phyloP scores from a whole-genome alignment of 1,284 basidiomycete genomes.

The Boletus subluridellus region DNA sequence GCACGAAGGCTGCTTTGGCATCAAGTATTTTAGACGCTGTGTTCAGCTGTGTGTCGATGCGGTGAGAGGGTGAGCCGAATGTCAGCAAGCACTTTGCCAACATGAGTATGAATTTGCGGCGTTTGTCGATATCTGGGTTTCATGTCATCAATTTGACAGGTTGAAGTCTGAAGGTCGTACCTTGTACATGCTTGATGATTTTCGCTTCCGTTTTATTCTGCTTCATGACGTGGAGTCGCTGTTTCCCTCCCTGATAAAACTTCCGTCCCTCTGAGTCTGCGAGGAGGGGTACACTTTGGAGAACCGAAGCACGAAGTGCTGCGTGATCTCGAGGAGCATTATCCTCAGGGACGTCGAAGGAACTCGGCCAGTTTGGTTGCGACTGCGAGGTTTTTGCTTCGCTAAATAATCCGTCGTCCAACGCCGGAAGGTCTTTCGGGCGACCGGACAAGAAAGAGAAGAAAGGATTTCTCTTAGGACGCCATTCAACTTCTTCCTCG shows the following conservation, averaged over 20 bases:
- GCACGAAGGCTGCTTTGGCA: conserved; percentile 71
- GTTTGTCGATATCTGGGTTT: conserved; percentile 54
- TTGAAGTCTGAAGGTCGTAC: conserved; percentile 16
- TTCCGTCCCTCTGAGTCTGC: conserved; percentile 22
- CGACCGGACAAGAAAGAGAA: conserved; percentile 19
- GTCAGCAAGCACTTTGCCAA: conserved; percentile 77
- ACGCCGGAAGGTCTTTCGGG: conserved; percentile 9
- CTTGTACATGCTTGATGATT: conserved; percentile 37
- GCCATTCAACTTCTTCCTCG: conserved; percentile 7
- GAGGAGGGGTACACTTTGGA: background rate
- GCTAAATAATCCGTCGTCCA: conserved; percentile 29
- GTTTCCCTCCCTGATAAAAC: conserved; percentile 32
- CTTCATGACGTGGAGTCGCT: conserved; percentile 24
- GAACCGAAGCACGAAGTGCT: conserved; percentile 8
- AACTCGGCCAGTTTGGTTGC: conserved; percentile 26
- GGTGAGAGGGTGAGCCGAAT: conserved; percentile 84
- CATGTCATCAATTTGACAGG: background rate
- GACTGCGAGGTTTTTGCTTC: conserved; percentile 28
- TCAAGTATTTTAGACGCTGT: conserved; percentile 52
- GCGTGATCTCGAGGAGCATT: conserved; percentile 16
- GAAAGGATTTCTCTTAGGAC: conserved; percentile 5
- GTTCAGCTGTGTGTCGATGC: conserved; percentile 77
- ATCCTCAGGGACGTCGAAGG: conserved; percentile 24
- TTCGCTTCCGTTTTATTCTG: conserved; percentile 15
- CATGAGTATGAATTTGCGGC: conserved; percentile 75